phyloP scores from a whole-genome alignment of 805 yeast species.

The Barnettozyma vustinii region DNA sequence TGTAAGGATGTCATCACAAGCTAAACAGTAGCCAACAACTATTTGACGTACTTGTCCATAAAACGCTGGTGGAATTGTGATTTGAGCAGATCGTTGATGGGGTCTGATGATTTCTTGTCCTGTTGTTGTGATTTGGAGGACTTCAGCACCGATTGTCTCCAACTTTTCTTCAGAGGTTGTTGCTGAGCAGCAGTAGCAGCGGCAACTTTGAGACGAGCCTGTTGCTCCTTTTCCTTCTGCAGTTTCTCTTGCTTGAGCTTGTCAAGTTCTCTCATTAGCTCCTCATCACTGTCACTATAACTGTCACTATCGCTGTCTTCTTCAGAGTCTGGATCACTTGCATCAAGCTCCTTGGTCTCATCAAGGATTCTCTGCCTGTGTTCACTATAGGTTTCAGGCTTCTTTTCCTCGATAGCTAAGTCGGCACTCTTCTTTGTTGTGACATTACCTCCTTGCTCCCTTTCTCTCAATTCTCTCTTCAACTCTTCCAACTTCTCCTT shows the following conservation, averaged over 20 bases:
- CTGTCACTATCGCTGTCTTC: conserved; percentile 29
- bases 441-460: conserved; percentile 8
- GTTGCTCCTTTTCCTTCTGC: conserved; percentile 22
- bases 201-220: conserved; percentile 21
- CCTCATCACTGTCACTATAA: conserved; percentile 39
- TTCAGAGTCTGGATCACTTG: conserved; percentile 29
- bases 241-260: conserved; percentile 32
- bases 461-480: conserved; percentile 14
- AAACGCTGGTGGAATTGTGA: conserved; percentile 21
- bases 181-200: conserved; percentile 20
- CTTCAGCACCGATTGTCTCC: conserved; percentile 33
- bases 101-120: conserved; percentile 23
- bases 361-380: conserved; percentile 13
- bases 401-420: conserved; percentile 8
- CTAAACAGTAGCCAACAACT: neutral
- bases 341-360: conserved; percentile 10
- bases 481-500: conserved; percentile 18
- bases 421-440: neutral
- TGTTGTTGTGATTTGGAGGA: conserved; percentile 20
- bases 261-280: conserved; percentile 34
- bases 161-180: conserved; percentile 19
- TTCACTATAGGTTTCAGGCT: conserved; percentile 9
- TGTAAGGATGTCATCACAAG: conserved; percentile 4
- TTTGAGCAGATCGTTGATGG: conserved; percentile 27
- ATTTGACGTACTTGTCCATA: conserved; percentile 19